Base-by-base conservation (phyloP, 2,329 filamentous ascomycete species). In the Colletotrichum magnum region DNA sequence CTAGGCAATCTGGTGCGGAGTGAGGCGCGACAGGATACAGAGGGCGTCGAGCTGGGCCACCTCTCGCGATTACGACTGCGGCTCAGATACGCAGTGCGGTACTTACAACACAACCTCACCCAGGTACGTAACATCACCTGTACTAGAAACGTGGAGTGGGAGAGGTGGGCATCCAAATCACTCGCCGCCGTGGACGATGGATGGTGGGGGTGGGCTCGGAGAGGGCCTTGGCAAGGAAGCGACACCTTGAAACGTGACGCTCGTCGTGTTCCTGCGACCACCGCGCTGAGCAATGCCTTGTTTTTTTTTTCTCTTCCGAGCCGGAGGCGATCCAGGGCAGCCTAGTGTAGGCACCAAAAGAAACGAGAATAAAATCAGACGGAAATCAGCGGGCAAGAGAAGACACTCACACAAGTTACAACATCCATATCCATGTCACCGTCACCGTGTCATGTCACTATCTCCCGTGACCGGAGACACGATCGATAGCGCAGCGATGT, bases 131-230 rank as follows among this genome's bases (percentile, higher is more conserved):
- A 36, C 28, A 21, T 6, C 50, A 16, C 21, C 26, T 24, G 48
- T 13, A 39, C 36, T 13, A 39, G 36, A 24, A 7, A 39, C 36
- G 47, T n/a, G 13, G 15, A 10, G 18, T 18, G 61, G 54, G 60
- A 39, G 61, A 48, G 16, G 41, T 54, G 57, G 57, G 58, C 39
- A 39, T 10, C 16, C 58, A 26, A 10, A 43, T 50, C 26, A 58
- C 58, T 26, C 26, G 15, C 57, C 48, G 43, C 41, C 28, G 13
- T 32, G 28, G 60, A n/a, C 15, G 58, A 48, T 68, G 65, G 65
- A 69, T 67, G 57, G 67, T 69, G 67, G 67, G 66, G 67, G 67
- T 61, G 57, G 67, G 26, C 45, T 66, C 56, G 32, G 16, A 51
- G 56, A 69, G 50, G 50, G 56, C 47, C 67, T 57, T 57, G 62